phyloP scores from a whole-genome alignment of 2,329 filamentous ascomycete species.

The Hypoxylon sp. region DNA sequence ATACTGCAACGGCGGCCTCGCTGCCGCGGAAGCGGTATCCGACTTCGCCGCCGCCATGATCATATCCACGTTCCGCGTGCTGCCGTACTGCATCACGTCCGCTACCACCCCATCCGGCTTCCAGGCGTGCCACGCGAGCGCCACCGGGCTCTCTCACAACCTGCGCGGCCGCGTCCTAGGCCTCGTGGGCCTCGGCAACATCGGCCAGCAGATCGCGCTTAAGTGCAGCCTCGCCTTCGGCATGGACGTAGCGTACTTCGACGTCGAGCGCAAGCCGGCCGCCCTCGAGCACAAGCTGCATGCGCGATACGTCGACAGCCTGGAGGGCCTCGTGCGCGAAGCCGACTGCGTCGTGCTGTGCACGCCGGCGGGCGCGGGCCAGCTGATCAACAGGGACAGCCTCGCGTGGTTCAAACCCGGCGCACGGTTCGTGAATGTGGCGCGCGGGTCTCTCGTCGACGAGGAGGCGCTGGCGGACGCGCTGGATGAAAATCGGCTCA shows the following conservation, averaged over 20 bases:
- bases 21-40: conserved; percentile 78
- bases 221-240: conserved; percentile 69
- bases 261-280: conserved; percentile 64
- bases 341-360: conserved; percentile 74
- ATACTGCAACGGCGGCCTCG: conserved; percentile 79
- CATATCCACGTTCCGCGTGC: conserved; percentile 75
- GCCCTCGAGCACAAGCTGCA: conserved; percentile 57
- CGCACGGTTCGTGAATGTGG: conserved; percentile 73
- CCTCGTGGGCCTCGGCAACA: conserved; percentile 77
- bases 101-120: conserved; percentile 59
- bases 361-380: conserved; percentile 62
- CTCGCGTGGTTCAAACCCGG: conserved; percentile 67
- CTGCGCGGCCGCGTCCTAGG: conserved; percentile 72
- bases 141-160: conserved; percentile 72
- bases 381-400: conserved; percentile 62
- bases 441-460: conserved; percentile 73
- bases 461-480: conserved; percentile 72
- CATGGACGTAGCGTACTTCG: conserved; percentile 75
- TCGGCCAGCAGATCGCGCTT: conserved; percentile 72
- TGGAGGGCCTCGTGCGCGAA: conserved; percentile 64
- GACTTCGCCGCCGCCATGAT: conserved; percentile 78
- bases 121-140: conserved; percentile 68
- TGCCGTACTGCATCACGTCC: conserved; percentile 73
- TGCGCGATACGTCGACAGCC: conserved; percentile 63
- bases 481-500: conserved; percentile 64